Evolutionary conservation across 1,139 yeast species (phyloP).

Genomic region (Candida albicans): DNA sequence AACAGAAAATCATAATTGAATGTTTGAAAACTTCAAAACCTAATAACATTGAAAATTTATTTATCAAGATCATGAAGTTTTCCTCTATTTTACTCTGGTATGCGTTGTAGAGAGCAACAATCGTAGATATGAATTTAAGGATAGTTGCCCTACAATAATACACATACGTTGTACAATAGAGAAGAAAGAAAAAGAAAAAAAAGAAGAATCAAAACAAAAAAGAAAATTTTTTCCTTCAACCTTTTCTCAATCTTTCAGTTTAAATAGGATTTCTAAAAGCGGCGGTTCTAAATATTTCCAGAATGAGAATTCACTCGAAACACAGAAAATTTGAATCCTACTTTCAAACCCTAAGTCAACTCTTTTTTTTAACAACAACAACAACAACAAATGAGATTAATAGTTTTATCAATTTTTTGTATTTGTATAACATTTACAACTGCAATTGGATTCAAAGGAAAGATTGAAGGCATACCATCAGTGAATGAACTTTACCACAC

Average conservation of each 20-base stretch:
- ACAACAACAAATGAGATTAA: background rate
- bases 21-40: slow-evolving; percentile 6
- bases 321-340: slow-evolving; percentile 5
- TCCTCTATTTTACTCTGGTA: slow-evolving; percentile 45
- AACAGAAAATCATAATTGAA: background rate
- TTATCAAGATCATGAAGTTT: slow-evolving; percentile 5
- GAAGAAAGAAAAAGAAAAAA: slow-evolving; percentile 18
- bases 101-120: slow-evolving; percentile 55
- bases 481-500: slow-evolving; percentile 22
- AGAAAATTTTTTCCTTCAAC: slow-evolving; percentile 4
- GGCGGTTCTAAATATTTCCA: background rate
- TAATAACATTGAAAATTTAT: background rate
- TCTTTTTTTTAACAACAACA: background rate
- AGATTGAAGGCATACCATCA: slow-evolving; percentile 26
- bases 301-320: too few species aligned
- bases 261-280: too few species aligned
- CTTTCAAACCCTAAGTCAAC: background rate
- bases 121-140: slow-evolving; percentile 27
- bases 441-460: slow-evolving; percentile 20
- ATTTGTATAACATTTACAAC: background rate
- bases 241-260: background rate
- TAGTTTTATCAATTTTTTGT: background rate
- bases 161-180: slow-evolving; percentile 50
- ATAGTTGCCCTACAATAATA: slow-evolving; percentile 53
- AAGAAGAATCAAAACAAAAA: slow-evolving; percentile 7